These are phyloP conservation scores for Nakazawaea anatomiae DNA, from an alignment of 805 yeast genomes.

Conservation along the genomic window DNA sequence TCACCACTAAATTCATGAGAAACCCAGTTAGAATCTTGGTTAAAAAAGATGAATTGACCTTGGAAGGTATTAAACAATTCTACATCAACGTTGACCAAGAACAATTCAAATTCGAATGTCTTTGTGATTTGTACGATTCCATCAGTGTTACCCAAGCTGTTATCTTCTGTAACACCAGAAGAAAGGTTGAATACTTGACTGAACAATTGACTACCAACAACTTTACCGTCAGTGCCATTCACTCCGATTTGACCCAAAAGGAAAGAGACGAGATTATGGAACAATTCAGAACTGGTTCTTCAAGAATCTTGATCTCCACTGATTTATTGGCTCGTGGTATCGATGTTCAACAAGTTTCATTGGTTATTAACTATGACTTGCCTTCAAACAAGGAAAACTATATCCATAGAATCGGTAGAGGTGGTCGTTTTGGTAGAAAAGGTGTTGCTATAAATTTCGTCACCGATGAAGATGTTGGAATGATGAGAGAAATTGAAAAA, in stretches of 20 bases:
- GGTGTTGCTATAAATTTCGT: slow-evolving; percentile 96
- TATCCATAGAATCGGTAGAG: slow-evolving; percentile 96
- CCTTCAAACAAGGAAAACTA: slow-evolving; percentile 93
- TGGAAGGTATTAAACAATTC: slow-evolving; percentile 93
- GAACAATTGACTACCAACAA: slow-evolving; percentile 71
- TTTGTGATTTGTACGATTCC: slow-evolving; percentile 92
- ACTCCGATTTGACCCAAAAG: slow-evolving; percentile 93
- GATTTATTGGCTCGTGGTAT: slow-evolving; percentile 98
- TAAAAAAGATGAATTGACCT: slow-evolving; percentile 87
- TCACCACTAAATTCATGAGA: slow-evolving; percentile 86
- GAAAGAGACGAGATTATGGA: slow-evolving; percentile 94
- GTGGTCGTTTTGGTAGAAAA: slow-evolving; percentile 97
- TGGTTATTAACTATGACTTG: slow-evolving; percentile 92
- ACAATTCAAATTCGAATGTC: slow-evolving; percentile 92
- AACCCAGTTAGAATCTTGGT: slow-evolving; percentile 94
- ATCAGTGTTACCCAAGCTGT: slow-evolving; percentile 96
- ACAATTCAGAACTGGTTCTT: slow-evolving; percentile 90
- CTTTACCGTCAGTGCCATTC: slow-evolving; percentile 94
- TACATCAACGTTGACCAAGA: slow-evolving; percentile 84
- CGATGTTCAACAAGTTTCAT: slow-evolving; percentile 95
- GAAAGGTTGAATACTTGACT: slow-evolving; percentile 89
- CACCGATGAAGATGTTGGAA: slow-evolving; percentile 69
- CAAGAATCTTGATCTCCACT: slow-evolving; percentile 91
- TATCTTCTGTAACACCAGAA: slow-evolving; percentile 94
- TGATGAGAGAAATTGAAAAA: slow-evolving; percentile 68